Conservation (phyloP, 805 yeast genomes). For the Brettanomyces nanus region DNA sequence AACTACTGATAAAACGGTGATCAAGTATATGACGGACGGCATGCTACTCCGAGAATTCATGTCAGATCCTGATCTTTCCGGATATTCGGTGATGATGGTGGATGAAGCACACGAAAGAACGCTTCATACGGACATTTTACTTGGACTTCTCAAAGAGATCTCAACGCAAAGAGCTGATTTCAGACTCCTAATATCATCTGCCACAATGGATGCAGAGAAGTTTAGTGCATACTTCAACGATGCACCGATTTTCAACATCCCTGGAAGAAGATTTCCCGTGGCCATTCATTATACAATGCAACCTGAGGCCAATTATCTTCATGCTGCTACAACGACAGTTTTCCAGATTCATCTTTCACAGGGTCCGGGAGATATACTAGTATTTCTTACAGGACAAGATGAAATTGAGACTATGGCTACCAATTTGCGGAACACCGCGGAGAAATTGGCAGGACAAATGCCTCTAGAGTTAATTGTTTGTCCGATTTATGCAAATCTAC, state of each 20-base stretch:
- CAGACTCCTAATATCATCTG: slow-evolving; percentile 78
- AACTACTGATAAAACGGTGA: slow-evolving; percentile 68
- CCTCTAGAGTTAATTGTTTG: slow-evolving; percentile 61
- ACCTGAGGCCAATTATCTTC: slow-evolving; percentile 87
- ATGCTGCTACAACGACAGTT: slow-evolving; percentile 82
- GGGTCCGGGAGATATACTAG: slow-evolving; percentile 75
- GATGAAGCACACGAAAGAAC: slow-evolving; percentile 99
- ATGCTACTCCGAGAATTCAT: slow-evolving; percentile 82
- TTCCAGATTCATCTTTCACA: slow-evolving; percentile 77
- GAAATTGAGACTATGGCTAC: slow-evolving; percentile 84
- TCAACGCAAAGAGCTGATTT: slow-evolving; percentile 57
- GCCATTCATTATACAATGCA: slow-evolving; percentile 73
- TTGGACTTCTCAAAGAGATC: slow-evolving; percentile 75
- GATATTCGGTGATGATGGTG: slow-evolving; percentile 78
- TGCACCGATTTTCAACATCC: slow-evolving; percentile 84
- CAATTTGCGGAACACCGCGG: slow-evolving; percentile 54
- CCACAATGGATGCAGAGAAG: slow-evolving; percentile 86
- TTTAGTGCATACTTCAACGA: slow-evolving; percentile 74
- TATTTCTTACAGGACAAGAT: slow-evolving; percentile 92
- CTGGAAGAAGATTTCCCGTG: slow-evolving; percentile 92
- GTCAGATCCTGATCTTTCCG: slow-evolving; percentile 58
- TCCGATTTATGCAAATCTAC: slow-evolving; percentile 88
- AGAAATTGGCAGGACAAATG: slow-evolving; percentile 46
- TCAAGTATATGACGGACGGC: slow-evolving; percentile 98
- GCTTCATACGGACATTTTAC: slow-evolving; percentile 73